Conservation (phyloP, 805 yeast genomes). For the Yamadazyma takamatsuzukensis region DNA sequence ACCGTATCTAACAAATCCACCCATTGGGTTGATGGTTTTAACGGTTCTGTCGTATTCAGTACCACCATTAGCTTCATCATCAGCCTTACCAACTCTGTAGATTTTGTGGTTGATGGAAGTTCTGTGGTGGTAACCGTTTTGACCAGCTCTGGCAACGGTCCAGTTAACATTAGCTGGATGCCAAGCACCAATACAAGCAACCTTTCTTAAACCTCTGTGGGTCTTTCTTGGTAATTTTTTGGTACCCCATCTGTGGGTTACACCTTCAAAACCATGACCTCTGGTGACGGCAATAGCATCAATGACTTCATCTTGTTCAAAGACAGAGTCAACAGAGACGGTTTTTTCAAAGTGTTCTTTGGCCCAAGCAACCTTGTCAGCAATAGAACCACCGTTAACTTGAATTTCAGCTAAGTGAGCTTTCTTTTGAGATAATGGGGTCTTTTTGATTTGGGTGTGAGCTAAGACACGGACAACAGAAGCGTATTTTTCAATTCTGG, state of each 20-base stretch:
- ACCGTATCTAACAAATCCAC: constrained; percentile 99
- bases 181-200: constrained; percentile 99
- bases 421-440: constrained; percentile 98
- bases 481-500: constrained; percentile 98
- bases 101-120: constrained; percentile 99
- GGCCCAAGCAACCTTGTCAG: constrained; percentile 99
- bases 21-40: constrained; percentile 99
- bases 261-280: constrained; percentile 99
- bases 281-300: constrained; percentile 99
- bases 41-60: constrained; percentile 99
- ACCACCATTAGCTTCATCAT: constrained; percentile 90
- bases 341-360: constrained; percentile 99
- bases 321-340: constrained; percentile 90
- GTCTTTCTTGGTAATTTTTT: constrained; percentile 99
- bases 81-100: constrained; percentile 98
- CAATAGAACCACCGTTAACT: constrained; percentile 97
- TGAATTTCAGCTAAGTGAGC: constrained; percentile 99
- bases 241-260: constrained; percentile 99
- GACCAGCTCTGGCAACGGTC: constrained; percentile 99
- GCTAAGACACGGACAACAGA: constrained; percentile 97
- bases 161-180: constrained; percentile 99
- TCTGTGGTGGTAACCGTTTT: constrained; percentile 99
- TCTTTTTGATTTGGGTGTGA: constrained; percentile 99
- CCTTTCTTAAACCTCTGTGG: constrained; percentile 99
- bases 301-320: constrained; percentile 98